Conservation (phyloP, 1,284 basidiomycete species). For the Moniliophthora roreri region DNA sequence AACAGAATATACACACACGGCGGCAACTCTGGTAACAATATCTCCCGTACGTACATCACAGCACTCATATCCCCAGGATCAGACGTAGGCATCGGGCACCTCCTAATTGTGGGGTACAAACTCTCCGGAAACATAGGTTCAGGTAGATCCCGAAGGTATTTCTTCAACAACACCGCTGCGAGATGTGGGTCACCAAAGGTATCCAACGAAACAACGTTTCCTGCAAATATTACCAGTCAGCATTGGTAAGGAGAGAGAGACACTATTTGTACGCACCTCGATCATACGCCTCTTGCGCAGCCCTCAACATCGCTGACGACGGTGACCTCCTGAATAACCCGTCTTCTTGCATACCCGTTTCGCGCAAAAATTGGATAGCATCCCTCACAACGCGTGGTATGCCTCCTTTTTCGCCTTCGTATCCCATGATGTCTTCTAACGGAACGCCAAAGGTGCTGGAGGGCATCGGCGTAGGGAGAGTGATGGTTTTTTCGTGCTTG, state of each 20-base stretch:
- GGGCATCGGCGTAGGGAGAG: slow-evolving; percentile 54
- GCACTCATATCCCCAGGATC: slow-evolving; percentile 57
- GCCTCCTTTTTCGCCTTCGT: slow-evolving; percentile 75
- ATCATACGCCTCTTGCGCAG: slow-evolving; percentile 81
- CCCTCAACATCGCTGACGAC: slow-evolving; percentile 64
- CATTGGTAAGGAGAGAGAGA: background rate
- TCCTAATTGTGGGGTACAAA: slow-evolving; percentile 62
- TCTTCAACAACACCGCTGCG: slow-evolving; percentile 83
- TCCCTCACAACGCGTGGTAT: slow-evolving; percentile 80
- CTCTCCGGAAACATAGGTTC: slow-evolving; percentile 71
- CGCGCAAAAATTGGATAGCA: slow-evolving; percentile 69
- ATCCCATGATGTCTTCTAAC: slow-evolving; percentile 80
- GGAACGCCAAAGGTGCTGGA: slow-evolving; percentile 77
- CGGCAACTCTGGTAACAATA: slow-evolving; percentile 62
- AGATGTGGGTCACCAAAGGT: slow-evolving; percentile 77
- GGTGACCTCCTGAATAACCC: slow-evolving; percentile 82
- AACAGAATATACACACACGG: slow-evolving; percentile 75
- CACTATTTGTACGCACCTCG: slow-evolving; percentile 43
- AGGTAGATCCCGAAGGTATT: slow-evolving; percentile 78
- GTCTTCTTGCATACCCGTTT: slow-evolving; percentile 67
- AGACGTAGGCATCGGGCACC: slow-evolving; percentile 61
- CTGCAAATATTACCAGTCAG: slow-evolving; percentile 30
- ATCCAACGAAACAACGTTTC: slow-evolving; percentile 73
- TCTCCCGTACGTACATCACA: slow-evolving; percentile 65
- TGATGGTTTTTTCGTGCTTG: slow-evolving; percentile 68